phyloP scores from a whole-genome alignment of 352 stramenopile genomes.

The Globisporangium irregulare region DNA sequence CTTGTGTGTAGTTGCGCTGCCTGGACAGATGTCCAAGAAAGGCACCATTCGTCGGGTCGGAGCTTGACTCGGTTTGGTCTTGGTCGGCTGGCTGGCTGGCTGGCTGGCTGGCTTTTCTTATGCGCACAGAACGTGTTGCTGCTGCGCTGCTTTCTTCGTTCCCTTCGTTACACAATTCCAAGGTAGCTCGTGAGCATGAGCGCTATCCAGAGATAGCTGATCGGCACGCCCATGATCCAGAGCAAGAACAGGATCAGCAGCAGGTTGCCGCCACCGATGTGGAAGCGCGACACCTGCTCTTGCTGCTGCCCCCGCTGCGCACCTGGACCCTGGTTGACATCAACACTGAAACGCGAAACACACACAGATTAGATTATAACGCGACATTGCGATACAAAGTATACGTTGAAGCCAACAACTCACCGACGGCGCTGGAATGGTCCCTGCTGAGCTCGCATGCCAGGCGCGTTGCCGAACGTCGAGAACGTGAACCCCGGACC shows the following conservation, averaged over 20 bases:
- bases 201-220: slow-evolving; percentile 77
- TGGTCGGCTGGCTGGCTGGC: not conserved
- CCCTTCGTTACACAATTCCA: slow-evolving; percentile 42
- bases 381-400: not conserved
- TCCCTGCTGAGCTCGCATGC: slow-evolving; percentile 46
- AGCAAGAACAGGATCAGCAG: slow-evolving; percentile 74
- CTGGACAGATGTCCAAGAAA: not conserved
- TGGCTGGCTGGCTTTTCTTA: not conserved
- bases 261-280: slow-evolving; percentile 67
- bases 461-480: slow-evolving; percentile 56
- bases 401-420: not conserved
- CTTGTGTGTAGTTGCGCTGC: not conserved
- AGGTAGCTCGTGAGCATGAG: slow-evolving; percentile 80
- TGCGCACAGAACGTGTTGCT: not conserved
- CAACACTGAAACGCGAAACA: slow-evolving; percentile 16
- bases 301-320: slow-evolving; percentile 19
- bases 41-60: not conserved
- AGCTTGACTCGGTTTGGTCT: not conserved
- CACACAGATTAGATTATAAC: not conserved
- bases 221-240: slow-evolving; percentile 79
- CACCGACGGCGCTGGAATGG: slow-evolving; percentile 51
- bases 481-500: slow-evolving; percentile 76
- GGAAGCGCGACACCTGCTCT: slow-evolving; percentile 48
- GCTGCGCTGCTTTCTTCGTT: not conserved
- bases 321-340: slow-evolving; percentile 23